Conservation (phyloP, 2,329 filamentous ascomycete genomes). For the Tricladium varicosporioides region DNA sequence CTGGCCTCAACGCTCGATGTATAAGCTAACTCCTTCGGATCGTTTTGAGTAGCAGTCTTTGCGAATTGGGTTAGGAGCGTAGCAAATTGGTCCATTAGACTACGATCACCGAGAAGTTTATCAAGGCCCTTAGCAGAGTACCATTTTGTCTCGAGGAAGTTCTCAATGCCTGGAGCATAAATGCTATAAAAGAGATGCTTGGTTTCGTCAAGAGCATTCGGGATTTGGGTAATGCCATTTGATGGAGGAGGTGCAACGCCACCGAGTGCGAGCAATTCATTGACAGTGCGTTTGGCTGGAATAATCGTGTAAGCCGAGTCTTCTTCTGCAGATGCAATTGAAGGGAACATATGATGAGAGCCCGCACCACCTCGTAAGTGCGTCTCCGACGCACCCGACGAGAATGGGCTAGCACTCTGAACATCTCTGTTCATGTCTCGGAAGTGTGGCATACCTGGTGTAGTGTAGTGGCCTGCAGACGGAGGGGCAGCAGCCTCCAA, state of each 20-base stretch:
- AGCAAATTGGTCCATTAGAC: slow-evolving; percentile 64
- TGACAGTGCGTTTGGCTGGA: slow-evolving; percentile 66
- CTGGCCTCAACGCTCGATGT: slow-evolving; percentile 55
- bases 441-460: slow-evolving; percentile 32
- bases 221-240: slow-evolving; percentile 39
- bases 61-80: slow-evolving; percentile 59
- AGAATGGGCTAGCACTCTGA: slow-evolving; percentile 36
- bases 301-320: slow-evolving; percentile 43
- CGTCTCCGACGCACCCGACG: slow-evolving; percentile 38
- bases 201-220: slow-evolving; percentile 60
- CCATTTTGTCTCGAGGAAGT: slow-evolving; percentile 81
- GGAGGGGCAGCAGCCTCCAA: slow-evolving; percentile 49
- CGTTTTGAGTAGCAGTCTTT: slow-evolving; percentile 45
- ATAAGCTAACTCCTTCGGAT: slow-evolving; percentile 51
- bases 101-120: slow-evolving; percentile 49
- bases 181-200: slow-evolving; percentile 71
- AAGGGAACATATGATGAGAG: slow-evolving; percentile 36
- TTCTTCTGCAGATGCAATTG: slow-evolving; percentile 31
- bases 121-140: slow-evolving; percentile 53
- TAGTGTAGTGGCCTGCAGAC: slow-evolving; percentile 18
- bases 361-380: slow-evolving; percentile 52
- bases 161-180: slow-evolving; percentile 72
- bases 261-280: slow-evolving; percentile 66
- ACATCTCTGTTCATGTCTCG: slow-evolving; percentile 32
- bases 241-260: slow-evolving; percentile 55